Percentiles rank a stretch among this genome's conserved stretches.
Conservation (phyloP, 148 eudicot species). For the Amaranthus hypochondriacus region DNA sequence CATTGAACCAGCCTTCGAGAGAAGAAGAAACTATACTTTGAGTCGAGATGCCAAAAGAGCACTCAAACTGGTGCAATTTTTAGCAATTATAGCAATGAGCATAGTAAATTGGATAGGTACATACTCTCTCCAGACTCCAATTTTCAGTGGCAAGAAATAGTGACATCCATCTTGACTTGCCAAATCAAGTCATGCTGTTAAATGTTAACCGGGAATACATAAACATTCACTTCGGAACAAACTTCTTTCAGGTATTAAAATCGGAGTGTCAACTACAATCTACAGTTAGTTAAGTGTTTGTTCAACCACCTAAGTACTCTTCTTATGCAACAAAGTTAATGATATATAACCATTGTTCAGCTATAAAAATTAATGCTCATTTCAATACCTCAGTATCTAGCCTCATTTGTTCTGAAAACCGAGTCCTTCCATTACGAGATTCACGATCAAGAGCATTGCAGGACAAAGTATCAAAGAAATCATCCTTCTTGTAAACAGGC, state of each 20-base stretch:
- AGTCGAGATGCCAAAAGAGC: too few species aligned
- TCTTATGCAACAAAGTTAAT: not conserved
- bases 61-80: too few species aligned
- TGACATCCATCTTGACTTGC: not conserved
- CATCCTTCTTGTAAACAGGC: conserved; percentile 68
- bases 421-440: conserved; percentile 41
- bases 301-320: not conserved
- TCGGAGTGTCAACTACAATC: not conserved
- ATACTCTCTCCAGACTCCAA: too few species aligned
- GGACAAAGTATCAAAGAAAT: conserved; percentile 64
- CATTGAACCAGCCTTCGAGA: not conserved
- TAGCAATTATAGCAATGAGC: too few species aligned
- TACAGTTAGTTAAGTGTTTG: not conserved
- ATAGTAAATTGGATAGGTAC: too few species aligned
- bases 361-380: conserved; percentile 13
- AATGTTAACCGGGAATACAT: not conserved
- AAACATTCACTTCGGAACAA: not conserved
- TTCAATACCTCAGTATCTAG: conserved; percentile 52
- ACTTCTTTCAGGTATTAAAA: not conserved
- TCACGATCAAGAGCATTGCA: conserved; percentile 39
- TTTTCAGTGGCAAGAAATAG: too few species aligned
- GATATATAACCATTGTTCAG: not conserved
- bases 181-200: not conserved
- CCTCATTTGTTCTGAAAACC: conserved; percentile 52
- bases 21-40: not conserved